Evolutionary conservation across 768 basidiomycete genomes (phyloP), one percentile per base, ranked within the genome.

Genomic region (Trametes punicea): DNA sequence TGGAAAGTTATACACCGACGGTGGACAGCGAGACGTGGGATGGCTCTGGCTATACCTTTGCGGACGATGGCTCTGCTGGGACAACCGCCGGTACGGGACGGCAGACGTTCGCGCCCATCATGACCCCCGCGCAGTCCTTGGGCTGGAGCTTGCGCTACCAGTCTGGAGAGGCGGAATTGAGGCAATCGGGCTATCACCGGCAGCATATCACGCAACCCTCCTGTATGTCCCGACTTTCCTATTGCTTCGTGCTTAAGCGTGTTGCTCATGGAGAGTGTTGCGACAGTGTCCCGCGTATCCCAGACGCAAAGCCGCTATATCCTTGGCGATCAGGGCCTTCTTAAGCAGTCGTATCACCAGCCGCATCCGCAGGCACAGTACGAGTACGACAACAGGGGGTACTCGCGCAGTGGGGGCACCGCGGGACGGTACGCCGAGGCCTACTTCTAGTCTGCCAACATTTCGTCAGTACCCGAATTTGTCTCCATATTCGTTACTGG

Each of bases 41-140:
- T 42, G 49, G 34, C 27, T 52, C 50, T 1, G 55, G 36, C 0
- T 55, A 56, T 46, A 45, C 52, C 33, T 49, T 55, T 16, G 45
- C 48, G 16, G 50, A 56, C 21, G 51, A 36, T 44, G 23, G 40
- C 15, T 44, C 49, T 18, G 36, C 46, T 4, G 34, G 47, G 42
- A 20, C 26, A 7, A 48, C 52, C 6, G 40, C 40, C 3, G 15
- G 48, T 21, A 25, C 39, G 27, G 13, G 27, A 16, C 55, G 55
- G 31, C 48, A 53, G 13, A 54, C 49, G 21, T 65, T 65, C 56
- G 44, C 59, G 49, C 51, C 60, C 9, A 51, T 63, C 47, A 60
- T 63, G 57, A 65, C 64, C 8, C 64, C 64, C 30, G 64, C 64
- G 47, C 62, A 65, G 47, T 55, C 55, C 6, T 55, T 65, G 25